phyloP scores from a whole-genome alignment of 2,329 filamentous ascomycete genomes.

The Didymosphaeria variabile region DNA sequence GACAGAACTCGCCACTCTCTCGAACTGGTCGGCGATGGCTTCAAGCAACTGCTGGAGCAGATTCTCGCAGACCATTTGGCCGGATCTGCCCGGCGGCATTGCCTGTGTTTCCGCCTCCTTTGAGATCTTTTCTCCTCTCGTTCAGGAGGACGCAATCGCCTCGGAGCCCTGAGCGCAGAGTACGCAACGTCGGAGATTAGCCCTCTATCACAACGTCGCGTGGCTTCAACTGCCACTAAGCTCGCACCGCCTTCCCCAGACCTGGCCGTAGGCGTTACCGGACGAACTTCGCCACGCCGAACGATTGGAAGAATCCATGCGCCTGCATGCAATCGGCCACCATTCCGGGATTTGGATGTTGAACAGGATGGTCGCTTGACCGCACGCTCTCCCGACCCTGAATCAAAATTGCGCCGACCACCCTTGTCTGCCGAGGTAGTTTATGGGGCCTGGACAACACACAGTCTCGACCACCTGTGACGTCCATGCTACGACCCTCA shows the following conservation, averaged over 20 bases:
- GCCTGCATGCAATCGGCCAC: constrained; percentile 5
- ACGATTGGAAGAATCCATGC: neutral
- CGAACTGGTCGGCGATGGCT: neutral
- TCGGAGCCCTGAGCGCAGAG: neutral
- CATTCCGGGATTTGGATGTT: neutral
- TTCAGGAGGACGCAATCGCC: neutral
- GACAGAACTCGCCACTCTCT: neutral
- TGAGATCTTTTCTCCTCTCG: neutral
- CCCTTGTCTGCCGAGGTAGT: constrained; percentile 8
- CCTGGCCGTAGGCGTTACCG: neutral
- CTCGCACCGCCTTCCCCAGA: constrained; percentile 3
- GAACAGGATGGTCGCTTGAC: constrained; percentile 2
- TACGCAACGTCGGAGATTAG: constrained; percentile 1
- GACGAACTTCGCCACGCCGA: neutral
- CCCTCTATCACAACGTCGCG: neutral
- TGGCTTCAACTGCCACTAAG: neutral
- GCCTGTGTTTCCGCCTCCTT: neutral
- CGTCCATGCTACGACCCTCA: neutral
- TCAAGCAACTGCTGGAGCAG: neutral
- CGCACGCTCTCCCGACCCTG: constrained; percentile 1
- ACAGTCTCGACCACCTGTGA: neutral
- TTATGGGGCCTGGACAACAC: neutral
- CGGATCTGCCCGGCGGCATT: constrained; percentile 1
- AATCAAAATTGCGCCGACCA: constrained; percentile 7
- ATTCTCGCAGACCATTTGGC: neutral